phyloP scores from a whole-genome alignment of 176 grass and related monocot species.

The Cymbopogon citratus region DNA sequence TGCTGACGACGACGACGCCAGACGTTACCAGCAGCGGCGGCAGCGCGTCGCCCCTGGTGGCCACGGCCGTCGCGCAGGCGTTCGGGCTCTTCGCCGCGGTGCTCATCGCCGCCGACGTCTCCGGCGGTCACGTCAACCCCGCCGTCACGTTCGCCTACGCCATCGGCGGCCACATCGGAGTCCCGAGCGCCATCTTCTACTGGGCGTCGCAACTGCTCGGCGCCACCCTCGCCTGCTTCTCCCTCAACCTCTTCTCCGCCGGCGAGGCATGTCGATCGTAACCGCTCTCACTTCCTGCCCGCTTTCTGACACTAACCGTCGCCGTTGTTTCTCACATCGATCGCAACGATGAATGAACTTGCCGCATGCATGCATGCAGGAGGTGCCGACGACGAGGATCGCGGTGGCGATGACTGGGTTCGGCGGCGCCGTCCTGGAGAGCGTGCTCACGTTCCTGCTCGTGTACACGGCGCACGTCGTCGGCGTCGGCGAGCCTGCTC shows the following conservation, averaged over 20 bases:
- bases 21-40: not conserved
- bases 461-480: no score
- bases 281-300: no score
- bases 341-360: no score
- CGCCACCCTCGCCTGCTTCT: conserved; percentile 66
- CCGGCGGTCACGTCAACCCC: conserved; percentile 85
- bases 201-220: conserved; percentile 68
- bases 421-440: no score
- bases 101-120: conserved; percentile 59
- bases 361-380: no score
- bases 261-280: conserved; percentile 37
- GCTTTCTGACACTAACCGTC: no score
- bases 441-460: no score
- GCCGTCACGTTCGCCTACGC: conserved; percentile 74
- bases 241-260: conserved; percentile 54
- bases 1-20: no score
- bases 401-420: no score
- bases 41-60: conserved; percentile 54
- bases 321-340: no score
- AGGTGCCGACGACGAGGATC: no score
- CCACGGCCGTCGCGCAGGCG: conserved; percentile 57
- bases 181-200: conserved; percentile 61
- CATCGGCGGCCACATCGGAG: conserved; percentile 50
- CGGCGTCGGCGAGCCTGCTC: no score
- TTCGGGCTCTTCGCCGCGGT: conserved; percentile 64